Evolutionary conservation across 345 rosid species (phyloP).

Genomic region (Limnanthes douglasii): DNA sequence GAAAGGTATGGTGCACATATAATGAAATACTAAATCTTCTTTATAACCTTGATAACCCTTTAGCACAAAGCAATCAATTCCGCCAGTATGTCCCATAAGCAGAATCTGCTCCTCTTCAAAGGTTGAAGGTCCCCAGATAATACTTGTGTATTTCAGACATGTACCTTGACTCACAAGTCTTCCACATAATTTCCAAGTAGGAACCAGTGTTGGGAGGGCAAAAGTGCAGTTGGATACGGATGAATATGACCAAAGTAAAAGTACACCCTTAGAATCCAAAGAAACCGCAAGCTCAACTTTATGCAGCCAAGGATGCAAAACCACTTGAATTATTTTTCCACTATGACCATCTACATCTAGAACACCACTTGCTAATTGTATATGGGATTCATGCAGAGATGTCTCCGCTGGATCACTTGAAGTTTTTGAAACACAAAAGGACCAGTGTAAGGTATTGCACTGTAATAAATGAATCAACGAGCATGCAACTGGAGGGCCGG

Average conservation of each 20-base stretch:
- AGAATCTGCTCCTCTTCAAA: slow-evolving; percentile 40
- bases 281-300: slow-evolving; percentile 51
- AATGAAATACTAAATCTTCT: slow-evolving; percentile 24
- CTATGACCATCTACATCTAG: slow-evolving; percentile 47
- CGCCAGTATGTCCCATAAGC: slow-evolving; percentile 56
- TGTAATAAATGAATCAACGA: slow-evolving; percentile 38
- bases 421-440: slow-evolving; percentile 24
- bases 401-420: slow-evolving; percentile 16
- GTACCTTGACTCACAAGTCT: slow-evolving; percentile 25
- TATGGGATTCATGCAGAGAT: slow-evolving; percentile 17
- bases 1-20: slow-evolving; percentile 58
- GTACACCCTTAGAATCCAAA: slow-evolving; percentile 60
- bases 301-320: slow-evolving; percentile 34
- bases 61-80: slow-evolving; percentile 78
- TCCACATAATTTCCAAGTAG: slow-evolving; percentile 52
- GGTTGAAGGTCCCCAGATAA: slow-evolving; percentile 70
- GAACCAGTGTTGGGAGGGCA: slow-evolving; percentile 27
- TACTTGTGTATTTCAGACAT: slow-evolving; percentile 41
- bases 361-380: slow-evolving; percentile 16
- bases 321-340: slow-evolving; percentile 53
- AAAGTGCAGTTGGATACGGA: slow-evolving; percentile 19
- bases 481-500: slow-evolving; percentile 52
- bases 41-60: slow-evolving; percentile 21
- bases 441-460: slow-evolving; percentile 37
- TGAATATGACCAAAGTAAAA: slow-evolving; percentile 55